Base-by-base conservation (phyloP, 192 early-diverging fungal genomes). In the Pilaira anomala region DNA sequence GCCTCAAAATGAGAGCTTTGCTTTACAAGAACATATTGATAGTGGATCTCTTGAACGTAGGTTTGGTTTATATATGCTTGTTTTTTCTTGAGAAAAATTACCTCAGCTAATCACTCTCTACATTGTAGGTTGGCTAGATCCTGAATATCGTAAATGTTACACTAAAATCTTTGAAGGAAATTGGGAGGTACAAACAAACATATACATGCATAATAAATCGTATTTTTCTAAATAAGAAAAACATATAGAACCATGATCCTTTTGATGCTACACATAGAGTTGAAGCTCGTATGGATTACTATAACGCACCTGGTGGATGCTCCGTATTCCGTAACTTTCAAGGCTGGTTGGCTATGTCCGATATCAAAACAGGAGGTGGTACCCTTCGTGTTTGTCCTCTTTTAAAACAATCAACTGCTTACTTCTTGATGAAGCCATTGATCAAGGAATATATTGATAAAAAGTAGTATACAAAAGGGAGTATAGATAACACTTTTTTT, bases 321-420 rank as follows among this genome's bases (percentile, higher is more conserved):
- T 68, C 60, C 30, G 67, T 73, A 22, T 73, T 67, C 56, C 39
- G 72, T 22, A 55, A 59, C 2, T 73, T 73, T 36, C 71, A 73
- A 58, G 71, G 71, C 8, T 73, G 71, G 71, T 29, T 73, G 8
- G 56, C 71, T 28, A 45, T 73, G 18, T 54, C 66, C 2, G 41
- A 63, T 16, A 66, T 68, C 7, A 44, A 52, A 39, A 66, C 66
- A 18, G 48, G 49, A 8, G 54, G 66, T 39, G 72, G 64, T 7
- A 67, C 59, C 21, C 45, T 73, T 22, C 66, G 56, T 26, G 66
- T 73, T 0, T 68, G 65, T 52, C 72, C 72, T 28, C 57, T 73
- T 30, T 39, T 73, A n/a, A 52, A 64, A 12, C 66, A 73, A 52
- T 26, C 40, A 1, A 63, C 66, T 7, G 66, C 48, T 24, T 73